phyloP scores from a whole-genome alignment of 2,329 filamentous ascomycete genomes.

The Xylogone sp. region DNA sequence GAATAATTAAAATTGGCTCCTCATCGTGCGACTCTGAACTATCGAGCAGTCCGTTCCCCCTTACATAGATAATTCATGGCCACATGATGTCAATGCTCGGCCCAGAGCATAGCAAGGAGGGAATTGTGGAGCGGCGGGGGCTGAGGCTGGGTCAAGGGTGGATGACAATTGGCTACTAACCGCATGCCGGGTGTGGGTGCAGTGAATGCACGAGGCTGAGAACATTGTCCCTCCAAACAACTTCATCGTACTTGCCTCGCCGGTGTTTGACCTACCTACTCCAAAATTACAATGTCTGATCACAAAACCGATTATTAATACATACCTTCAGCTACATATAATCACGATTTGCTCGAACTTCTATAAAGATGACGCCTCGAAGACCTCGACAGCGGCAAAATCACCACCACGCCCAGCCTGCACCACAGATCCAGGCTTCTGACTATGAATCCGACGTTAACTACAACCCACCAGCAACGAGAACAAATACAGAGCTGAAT shows the following conservation, averaged over 20 bases:
- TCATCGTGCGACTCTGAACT: background rate
- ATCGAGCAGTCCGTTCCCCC: background rate
- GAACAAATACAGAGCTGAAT: conserved; percentile 84
- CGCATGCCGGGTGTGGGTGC: background rate
- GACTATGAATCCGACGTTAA: conserved; percentile 48
- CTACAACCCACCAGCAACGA: conserved; percentile 29
- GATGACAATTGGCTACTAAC: background rate
- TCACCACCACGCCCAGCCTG: conserved; percentile 30
- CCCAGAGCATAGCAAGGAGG: background rate
- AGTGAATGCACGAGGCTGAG: background rate
- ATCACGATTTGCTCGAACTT: too few relatives aligned
- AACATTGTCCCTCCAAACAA: background rate
- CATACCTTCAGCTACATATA: too few relatives aligned
- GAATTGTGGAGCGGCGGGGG: background rate
- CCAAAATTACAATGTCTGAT: background rate
- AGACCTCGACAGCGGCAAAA: conserved; percentile 30
- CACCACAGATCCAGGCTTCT: conserved; percentile 38
- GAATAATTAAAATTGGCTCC: background rate
- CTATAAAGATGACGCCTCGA: conserved; percentile 36
- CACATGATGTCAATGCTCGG: background rate
- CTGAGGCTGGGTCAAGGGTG: background rate
- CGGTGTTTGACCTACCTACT: background rate
- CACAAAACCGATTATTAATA: background rate
- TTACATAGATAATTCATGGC: background rate
- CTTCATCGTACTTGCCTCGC: conserved; percentile 26